Conservation (phyloP, 805 yeast genomes). For the Lachancea nothofagi region DNA sequence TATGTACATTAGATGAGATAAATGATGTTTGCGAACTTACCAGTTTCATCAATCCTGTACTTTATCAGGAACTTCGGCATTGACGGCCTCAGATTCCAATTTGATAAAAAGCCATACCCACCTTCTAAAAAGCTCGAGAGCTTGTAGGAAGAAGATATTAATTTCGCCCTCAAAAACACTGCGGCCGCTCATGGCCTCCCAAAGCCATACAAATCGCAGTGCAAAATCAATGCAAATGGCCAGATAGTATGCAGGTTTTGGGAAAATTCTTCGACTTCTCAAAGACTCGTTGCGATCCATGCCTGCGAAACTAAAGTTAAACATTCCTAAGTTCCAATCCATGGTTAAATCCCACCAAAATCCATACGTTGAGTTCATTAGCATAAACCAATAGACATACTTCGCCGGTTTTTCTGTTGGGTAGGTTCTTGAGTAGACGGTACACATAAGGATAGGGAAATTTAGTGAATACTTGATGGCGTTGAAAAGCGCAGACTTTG, state of each 20-base stretch:
- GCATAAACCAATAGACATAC: slow-evolving; percentile 36
- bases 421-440: slow-evolving; percentile 23
- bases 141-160: slow-evolving; percentile 63
- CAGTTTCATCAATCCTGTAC: slow-evolving; percentile 4
- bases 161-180: slow-evolving; percentile 39
- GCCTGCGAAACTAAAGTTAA: slow-evolving; percentile 29
- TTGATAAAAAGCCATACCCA: slow-evolving; percentile 87
- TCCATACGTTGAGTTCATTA: slow-evolving; percentile 69
- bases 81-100: slow-evolving; percentile 59
- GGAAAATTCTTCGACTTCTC: slow-evolving; percentile 13
- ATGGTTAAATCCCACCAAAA: slow-evolving; percentile 83
- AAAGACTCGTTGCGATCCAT: slow-evolving; percentile 25
- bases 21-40: background rate
- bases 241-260: slow-evolving; percentile 41
- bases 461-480: slow-evolving; percentile 69
- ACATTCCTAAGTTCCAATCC: slow-evolving; percentile 78
- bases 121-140: slow-evolving; percentile 73
- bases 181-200: slow-evolving; percentile 41
- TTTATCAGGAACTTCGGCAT: slow-evolving; percentile 2
- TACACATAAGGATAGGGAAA: slow-evolving; percentile 44
- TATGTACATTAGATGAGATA: background rate
- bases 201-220: slow-evolving; percentile 73
- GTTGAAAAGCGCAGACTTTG: slow-evolving; percentile 58
- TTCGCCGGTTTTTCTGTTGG: slow-evolving; percentile 14
- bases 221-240: slow-evolving; percentile 58